Evolutionary conservation across 495 filamentous ascomycete genomes (phyloP).

Genomic region (Penicillium flavigenum): DNA sequence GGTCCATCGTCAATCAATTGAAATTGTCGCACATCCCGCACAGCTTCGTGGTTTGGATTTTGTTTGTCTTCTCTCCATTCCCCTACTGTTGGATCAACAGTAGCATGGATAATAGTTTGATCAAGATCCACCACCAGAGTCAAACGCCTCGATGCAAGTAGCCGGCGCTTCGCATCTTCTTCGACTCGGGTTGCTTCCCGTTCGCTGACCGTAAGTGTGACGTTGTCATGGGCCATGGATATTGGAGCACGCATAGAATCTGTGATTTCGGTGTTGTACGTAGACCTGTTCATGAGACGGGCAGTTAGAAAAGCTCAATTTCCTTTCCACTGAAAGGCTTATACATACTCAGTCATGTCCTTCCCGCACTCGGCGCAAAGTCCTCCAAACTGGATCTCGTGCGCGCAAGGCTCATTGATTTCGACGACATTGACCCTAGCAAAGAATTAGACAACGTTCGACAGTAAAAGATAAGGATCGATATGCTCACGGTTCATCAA

Average conservation of each 20-base stretch:
- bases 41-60: conserved; percentile 87
- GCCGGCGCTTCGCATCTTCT: conserved; percentile 77
- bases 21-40: conserved; percentile 84
- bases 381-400: conserved; percentile 85
- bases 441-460: conserved; percentile 16
- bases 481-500: conserved; percentile 50
- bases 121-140: conserved; percentile 96
- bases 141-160: conserved; percentile 76
- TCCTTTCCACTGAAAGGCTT: background rate
- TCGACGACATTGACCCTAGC: conserved; percentile 60
- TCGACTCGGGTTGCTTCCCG: conserved; percentile 78
- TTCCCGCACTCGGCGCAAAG: conserved; percentile 91
- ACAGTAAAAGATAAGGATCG: background rate
- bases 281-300: conserved; percentile 37
- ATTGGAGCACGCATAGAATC: conserved; percentile 81
- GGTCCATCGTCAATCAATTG: conserved; percentile 84
- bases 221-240: conserved; percentile 90
- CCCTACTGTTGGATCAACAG: conserved; percentile 91
- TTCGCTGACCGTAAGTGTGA: conserved; percentile 68
- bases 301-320: conserved; percentile 1
- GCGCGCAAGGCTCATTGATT: conserved; percentile 87
- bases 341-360: conserved; percentile 83
- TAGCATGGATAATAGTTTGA: conserved; percentile 97
- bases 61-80: conserved; percentile 89
- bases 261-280: conserved; percentile 57